Percentiles rank a stretch among this genome's conserved stretches.
phyloP scores from a whole-genome alignment of 495 filamentous ascomycete genomes.

The Penicillium ochrochloron region DNA sequence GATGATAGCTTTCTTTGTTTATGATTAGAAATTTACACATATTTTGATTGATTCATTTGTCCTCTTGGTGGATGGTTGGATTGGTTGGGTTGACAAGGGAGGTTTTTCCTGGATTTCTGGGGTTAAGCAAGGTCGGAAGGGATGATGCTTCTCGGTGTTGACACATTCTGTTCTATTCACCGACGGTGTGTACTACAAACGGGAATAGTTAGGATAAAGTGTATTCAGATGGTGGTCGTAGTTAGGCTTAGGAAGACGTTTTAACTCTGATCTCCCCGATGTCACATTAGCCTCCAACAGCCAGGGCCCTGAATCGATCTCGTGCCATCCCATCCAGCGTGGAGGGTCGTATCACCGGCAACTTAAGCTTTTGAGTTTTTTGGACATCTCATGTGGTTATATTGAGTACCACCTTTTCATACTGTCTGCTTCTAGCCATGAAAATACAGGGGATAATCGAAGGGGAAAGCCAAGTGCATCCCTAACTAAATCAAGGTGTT shows the following conservation, averaged over 20 bases:
- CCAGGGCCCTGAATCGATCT: neutral
- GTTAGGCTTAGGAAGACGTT: neutral
- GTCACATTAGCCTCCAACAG: constrained; percentile 3
- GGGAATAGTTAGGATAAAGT: neutral
- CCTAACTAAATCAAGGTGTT: neutral
- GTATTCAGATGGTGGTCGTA: neutral
- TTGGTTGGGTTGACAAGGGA: neutral
- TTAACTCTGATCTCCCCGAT: neutral
- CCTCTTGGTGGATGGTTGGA: neutral
- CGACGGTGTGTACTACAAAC: constrained; percentile 5
- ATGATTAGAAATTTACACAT: constrained; percentile 35
- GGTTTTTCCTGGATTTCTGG: neutral
- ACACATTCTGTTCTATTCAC: neutral
- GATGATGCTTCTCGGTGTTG: neutral
- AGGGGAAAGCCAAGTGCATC: neutral
- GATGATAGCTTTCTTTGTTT: constrained; percentile 36
- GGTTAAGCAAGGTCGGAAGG: constrained; percentile 4
- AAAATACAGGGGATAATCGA: neutral
- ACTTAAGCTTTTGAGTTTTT: neutral
- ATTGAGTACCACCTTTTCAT: neutral
- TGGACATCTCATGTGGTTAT: neutral
- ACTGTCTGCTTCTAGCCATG: neutral
- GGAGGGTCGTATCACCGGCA: neutral
- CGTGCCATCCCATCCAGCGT: neutral
- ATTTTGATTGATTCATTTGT: constrained; percentile 3